phyloP scores from a whole-genome alignment of 2,329 filamentous ascomycete species.

The Colletotrichum spaethianum region DNA sequence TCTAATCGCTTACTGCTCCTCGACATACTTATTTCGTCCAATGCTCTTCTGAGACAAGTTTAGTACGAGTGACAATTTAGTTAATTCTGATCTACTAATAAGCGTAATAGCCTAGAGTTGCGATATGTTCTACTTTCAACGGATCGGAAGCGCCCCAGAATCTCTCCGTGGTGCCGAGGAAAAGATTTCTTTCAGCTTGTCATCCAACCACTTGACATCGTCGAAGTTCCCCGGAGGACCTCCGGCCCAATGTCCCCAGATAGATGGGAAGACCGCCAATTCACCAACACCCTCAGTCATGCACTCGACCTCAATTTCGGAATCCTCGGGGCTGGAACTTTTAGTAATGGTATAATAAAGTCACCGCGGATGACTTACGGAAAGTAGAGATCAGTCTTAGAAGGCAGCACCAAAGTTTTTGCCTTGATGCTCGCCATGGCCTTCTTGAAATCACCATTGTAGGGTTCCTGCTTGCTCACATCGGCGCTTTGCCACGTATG shows the following conservation, averaged over 20 bases:
- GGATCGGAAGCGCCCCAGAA: too few species aligned
- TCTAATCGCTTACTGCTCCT: too few species aligned
- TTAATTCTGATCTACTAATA: background rate
- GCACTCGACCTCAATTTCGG: conserved; percentile 76
- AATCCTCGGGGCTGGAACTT: conserved; percentile 73
- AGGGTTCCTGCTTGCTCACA: conserved; percentile 77
- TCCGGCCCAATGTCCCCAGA: conserved; percentile 67
- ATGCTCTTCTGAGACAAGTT: too few species aligned
- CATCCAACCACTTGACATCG: conserved; percentile 81
- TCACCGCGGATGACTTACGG: conserved; percentile 53
- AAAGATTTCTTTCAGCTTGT: conserved; percentile 66
- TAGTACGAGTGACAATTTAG: too few species aligned
- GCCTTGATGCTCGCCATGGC: conserved; percentile 80
- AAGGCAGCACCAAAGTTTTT: conserved; percentile 78
- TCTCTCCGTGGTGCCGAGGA: conserved; percentile 2
- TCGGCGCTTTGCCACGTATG: conserved; percentile 85
- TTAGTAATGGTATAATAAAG: conserved; percentile 10
- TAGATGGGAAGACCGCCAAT: conserved; percentile 56
- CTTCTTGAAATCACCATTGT: conserved; percentile 75
- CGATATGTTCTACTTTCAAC: too few species aligned
- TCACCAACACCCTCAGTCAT: conserved; percentile 54
- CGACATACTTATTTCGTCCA: too few species aligned
- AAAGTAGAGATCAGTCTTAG: conserved; percentile 85
- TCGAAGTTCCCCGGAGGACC: conserved; percentile 80
- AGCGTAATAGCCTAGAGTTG: background rate